Evolutionary conservation across 139 green algal genomes (phyloP).

Genomic region (Picochlorum sp.): DNA sequence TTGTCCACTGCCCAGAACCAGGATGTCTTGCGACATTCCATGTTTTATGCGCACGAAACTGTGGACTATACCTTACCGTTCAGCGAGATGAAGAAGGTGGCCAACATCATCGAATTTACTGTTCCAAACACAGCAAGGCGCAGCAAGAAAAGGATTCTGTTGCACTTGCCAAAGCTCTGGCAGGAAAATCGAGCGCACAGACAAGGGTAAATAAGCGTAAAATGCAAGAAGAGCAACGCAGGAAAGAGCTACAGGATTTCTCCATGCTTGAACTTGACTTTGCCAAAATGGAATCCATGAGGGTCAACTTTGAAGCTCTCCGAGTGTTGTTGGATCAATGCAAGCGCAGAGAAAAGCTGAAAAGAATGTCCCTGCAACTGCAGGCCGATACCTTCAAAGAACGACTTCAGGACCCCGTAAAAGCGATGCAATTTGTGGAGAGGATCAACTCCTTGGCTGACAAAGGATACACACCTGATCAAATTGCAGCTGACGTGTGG

Average conservation of each 20-base stretch:
- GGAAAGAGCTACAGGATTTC: slow-evolving; percentile 17
- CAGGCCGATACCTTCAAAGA: not conserved
- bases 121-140: slow-evolving; percentile 47
- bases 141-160: slow-evolving; percentile 35
- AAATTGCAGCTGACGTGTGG: not conserved
- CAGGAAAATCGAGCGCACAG: not conserved
- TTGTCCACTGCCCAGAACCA: slow-evolving; percentile 44
- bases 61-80: slow-evolving; percentile 50
- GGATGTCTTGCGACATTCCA: slow-evolving; percentile 57
- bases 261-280: slow-evolving; percentile 19
- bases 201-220: not conserved
- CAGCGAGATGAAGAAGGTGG: slow-evolving; percentile 2
- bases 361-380: slow-evolving; percentile 12
- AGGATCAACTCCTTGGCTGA: not conserved
- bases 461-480: not conserved
- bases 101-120: slow-evolving; percentile 52
- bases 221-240: not conserved
- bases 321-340: slow-evolving; percentile 42
- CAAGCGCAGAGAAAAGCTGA: slow-evolving; percentile 38
- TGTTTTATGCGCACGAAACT: slow-evolving; percentile 68
- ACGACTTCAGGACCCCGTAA: slow-evolving; percentile 5
- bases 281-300: slow-evolving; percentile 8
- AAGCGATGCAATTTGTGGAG: not conserved
- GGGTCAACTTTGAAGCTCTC: slow-evolving; percentile 41
- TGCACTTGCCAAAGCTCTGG: not conserved